A percentile compares a stretch with the other conserved stretches of the same genome.
Evolutionary conservation across 2,329 filamentous ascomycete species (phyloP).

Genomic region (Phoma sp.): DNA sequence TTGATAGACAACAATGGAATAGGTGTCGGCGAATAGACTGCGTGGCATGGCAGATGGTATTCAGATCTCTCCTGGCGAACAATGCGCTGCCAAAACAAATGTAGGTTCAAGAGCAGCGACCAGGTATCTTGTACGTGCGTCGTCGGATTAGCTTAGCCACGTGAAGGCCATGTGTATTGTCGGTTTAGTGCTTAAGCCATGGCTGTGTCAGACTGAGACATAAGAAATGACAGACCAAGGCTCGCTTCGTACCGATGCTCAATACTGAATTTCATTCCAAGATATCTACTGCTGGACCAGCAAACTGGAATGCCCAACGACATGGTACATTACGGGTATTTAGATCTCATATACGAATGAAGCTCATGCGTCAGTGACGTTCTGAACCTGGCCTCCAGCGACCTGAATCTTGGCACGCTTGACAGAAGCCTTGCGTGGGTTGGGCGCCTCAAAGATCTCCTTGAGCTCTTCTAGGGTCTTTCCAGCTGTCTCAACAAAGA

Average conservation of each 20-base stretch:
- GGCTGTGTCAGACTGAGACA: conserved; percentile 5
- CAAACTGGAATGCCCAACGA: neutral
- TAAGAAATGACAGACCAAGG: neutral
- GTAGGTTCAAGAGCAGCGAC: too few species aligned
- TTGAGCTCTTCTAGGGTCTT: conserved; percentile 43
- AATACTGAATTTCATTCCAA: too few species aligned
- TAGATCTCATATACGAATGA: neutral
- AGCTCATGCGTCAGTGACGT: conserved; percentile 20
- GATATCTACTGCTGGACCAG: too few species aligned
- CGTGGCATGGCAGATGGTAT: too few species aligned
- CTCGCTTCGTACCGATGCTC: neutral
- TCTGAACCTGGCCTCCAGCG: conserved; percentile 29
- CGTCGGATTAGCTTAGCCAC: neutral
- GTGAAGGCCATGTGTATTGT: neutral
- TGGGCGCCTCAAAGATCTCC: conserved; percentile 41
- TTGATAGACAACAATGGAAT: too few species aligned
- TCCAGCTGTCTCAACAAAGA: conserved; percentile 43
- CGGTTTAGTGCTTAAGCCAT: neutral
- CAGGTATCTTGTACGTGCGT: neutral
- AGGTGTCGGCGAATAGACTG: too few species aligned
- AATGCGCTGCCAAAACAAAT: too few species aligned
- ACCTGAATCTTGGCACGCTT: conserved; percentile 35
- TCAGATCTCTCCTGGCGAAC: too few species aligned
- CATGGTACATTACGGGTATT: neutral
- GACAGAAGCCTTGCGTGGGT: conserved; percentile 33